A percentile compares a stretch with the other conserved stretches of the same genome.
Conservation (phyloP, 768 basidiomycete genomes). For the Lentinula sp. region DNA sequence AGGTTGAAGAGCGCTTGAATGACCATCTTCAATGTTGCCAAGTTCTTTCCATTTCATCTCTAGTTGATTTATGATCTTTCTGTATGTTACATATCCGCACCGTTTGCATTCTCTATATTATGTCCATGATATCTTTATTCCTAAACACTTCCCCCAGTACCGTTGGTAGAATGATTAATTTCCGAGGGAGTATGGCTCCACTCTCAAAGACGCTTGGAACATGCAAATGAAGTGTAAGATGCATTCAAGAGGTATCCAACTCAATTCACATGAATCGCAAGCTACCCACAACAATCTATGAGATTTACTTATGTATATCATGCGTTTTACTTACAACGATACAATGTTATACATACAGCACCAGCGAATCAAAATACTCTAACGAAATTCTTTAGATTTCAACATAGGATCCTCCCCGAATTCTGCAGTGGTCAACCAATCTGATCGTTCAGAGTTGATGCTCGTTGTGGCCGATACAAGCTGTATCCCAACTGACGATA, state of each 20-base stretch:
- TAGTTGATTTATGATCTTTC: background rate
- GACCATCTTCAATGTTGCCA: background rate
- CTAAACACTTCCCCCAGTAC: too few relatives aligned
- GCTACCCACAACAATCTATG: too few relatives aligned
- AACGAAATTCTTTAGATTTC: background rate
- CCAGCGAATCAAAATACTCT: too few relatives aligned
- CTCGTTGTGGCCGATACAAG: background rate
- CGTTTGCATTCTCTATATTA: background rate
- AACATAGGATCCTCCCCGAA: slow-evolving; percentile 2
- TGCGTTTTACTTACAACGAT: too few relatives aligned
- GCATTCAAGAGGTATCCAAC: too few relatives aligned
- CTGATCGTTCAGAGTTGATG: background rate
- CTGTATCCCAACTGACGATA: background rate
- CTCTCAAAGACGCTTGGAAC: too few relatives aligned
- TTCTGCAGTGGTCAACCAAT: background rate
- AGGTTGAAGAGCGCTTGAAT: background rate
- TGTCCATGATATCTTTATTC: background rate
- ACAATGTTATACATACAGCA: too few relatives aligned
- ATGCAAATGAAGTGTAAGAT: too few relatives aligned
- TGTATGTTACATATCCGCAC: background rate
- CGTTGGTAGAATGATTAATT: too few relatives aligned
- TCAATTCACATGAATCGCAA: too few relatives aligned
- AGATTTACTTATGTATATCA: too few relatives aligned
- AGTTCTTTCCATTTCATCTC: background rate
- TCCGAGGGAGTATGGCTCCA: too few relatives aligned